Evolutionary conservation across 2,329 filamentous ascomycete genomes (phyloP).

Genomic region (Atkinsonella texensis): DNA sequence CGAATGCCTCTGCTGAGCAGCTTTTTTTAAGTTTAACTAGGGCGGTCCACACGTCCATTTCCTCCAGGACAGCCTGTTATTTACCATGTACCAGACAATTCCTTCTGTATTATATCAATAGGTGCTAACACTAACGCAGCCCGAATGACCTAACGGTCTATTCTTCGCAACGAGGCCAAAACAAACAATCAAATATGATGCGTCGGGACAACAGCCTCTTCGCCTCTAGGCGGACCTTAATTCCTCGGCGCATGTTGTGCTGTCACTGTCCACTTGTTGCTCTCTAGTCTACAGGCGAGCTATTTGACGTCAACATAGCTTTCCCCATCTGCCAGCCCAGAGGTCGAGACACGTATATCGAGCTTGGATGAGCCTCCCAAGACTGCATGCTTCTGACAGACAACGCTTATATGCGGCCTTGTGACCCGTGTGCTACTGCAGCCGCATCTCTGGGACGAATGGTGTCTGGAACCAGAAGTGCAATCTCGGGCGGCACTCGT

Average conservation of each 20-base stretch:
- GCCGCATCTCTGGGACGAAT: not conserved
- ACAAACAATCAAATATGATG: not conserved
- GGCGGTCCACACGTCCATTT: no score
- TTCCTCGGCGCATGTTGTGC: not conserved
- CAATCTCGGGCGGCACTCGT: not conserved
- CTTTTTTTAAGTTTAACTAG: no score
- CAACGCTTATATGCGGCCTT: not conserved
- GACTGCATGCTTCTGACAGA: not conserved
- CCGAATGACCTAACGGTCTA: not conserved
- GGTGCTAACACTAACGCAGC: not conserved
- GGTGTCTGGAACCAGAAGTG: not conserved
- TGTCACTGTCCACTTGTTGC: not conserved
- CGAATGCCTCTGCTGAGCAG: no score
- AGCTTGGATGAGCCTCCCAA: not conserved
- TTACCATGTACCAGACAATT: no score
- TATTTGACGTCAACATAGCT: not conserved
- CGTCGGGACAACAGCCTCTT: not conserved
- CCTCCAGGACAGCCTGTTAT: no score
- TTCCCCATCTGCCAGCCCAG: not conserved
- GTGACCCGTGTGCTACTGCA: not conserved
- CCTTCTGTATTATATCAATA: no score
- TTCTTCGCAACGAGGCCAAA: not conserved
- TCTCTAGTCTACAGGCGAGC: not conserved
- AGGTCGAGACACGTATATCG: not conserved
- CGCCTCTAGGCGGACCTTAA: not conserved